Evolutionary conservation across 2,329 filamentous ascomycete genomes (phyloP), one percentile per base, ranked within the genome.

Genomic region (Tolypocladium amazonense): DNA sequence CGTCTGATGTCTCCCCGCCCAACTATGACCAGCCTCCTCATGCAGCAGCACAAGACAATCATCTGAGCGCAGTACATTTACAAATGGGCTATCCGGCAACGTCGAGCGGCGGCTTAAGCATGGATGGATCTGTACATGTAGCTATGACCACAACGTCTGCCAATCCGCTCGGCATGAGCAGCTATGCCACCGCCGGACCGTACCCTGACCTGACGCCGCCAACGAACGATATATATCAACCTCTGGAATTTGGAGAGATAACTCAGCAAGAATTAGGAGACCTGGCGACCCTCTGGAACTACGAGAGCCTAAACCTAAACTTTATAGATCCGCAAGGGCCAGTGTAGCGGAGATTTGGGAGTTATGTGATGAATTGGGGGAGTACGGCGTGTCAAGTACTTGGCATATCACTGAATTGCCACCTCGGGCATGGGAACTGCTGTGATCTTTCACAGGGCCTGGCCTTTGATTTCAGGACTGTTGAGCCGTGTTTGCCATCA

Each of bases 181-280:
- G 39, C 27, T 37, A n/a, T 35, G 25, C 18, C 54, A 25, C 30
- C 62, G 37, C 58, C 14, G 35, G 47, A 11, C 43, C 45, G 14
- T 66, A 57, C 38, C 54, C 56, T 6, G 60, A 45, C 57, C 63
- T 58, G 61, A 63, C 58, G n/a, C 60, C 63, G 15, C 58, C 62
- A 12, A 61, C 59, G 0, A 62, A 65, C 15, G 58, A 61, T 2
- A 38, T 60, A 12, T 63, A 61, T 38, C 58, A 59, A 18, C 59
- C 56, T 54, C 62, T 62, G 27, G 57, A 60, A 6, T 70, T 72
- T 54, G 67, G 65, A 8, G 64, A 65, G 43, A 70, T 72, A 27
- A 68, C 70, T 3, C 68, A 71, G n/a, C 64, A 67, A 25, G 69
- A 72, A n/a, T 64, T 73, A 30, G 71, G 71, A 14, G 68, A 72